Evolutionary conservation across 2,329 filamentous ascomycete genomes (phyloP).

Genomic region (Colletotrichum theobromicola): DNA sequence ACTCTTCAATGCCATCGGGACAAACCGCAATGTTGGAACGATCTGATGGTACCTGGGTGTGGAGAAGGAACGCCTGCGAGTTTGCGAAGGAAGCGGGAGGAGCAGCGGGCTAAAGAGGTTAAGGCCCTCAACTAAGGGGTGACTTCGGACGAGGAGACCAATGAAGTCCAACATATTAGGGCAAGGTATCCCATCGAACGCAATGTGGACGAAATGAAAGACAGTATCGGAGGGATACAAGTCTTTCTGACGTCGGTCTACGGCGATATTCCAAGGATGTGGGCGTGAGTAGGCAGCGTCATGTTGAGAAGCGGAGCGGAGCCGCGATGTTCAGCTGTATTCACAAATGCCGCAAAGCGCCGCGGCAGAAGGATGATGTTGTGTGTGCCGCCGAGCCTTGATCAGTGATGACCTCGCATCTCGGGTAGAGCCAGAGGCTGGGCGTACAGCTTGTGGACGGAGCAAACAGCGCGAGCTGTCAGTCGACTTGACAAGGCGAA

Average conservation of each 20-base stretch:
- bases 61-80: neutral
- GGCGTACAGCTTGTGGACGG: neutral
- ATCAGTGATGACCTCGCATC: neutral
- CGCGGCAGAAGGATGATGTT: neutral
- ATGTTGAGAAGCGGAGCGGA: neutral
- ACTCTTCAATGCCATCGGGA: neutral
- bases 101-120: neutral
- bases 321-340: neutral
- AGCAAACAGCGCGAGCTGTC: slow-evolving; percentile 2
- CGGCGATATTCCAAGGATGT: neutral
- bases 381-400: neutral
- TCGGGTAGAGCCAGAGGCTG: neutral
- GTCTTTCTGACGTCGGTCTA: neutral
- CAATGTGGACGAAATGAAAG: neutral
- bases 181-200: neutral
- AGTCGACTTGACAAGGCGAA: neutral
- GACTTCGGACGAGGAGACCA: slow-evolving; percentile 5
- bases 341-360: neutral
- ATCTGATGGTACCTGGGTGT: neutral
- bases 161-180: neutral
- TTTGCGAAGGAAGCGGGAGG: neutral
- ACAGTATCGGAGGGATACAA: neutral
- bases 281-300: neutral
- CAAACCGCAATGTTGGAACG: neutral
- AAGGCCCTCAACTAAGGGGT: neutral